Percentiles rank a stretch among this genome's conserved stretches.
These are phyloP conservation scores for Eucalyptus caleyi DNA, from an alignment of 345 rosid genomes.

Conservation along the genomic window DNA sequence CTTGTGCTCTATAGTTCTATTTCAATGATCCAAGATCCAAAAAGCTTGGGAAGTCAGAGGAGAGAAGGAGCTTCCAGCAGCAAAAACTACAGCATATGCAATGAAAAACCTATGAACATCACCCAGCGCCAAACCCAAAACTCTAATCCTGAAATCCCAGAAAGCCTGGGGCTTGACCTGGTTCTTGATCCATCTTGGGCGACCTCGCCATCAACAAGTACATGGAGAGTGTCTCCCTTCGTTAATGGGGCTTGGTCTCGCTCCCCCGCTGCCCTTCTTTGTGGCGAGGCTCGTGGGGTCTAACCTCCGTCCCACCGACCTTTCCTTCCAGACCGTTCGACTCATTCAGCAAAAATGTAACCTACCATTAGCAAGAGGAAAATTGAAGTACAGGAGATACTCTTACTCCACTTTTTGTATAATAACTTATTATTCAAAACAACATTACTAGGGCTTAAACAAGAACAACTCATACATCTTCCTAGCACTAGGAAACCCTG, in stretches of 20 bases:
- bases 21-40: no score
- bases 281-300: neutral
- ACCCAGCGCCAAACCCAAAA: no score
- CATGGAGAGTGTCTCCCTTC: neutral
- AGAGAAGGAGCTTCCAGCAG: no score
- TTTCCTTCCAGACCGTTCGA: no score
- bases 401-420: neutral
- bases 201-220: neutral
- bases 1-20: no score
- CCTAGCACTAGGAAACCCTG: neutral
- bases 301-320: no score
- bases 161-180: no score
- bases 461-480: neutral
- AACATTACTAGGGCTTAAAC: neutral
- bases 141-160: no score
- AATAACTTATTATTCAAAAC: neutral
- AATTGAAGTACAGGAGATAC: neutral
- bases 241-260: neutral
- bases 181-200: neutral
- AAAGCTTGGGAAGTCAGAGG: no score
- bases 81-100: no score
- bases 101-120: no score
- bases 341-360: no score
- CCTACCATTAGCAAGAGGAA: neutral
- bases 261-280: neutral